Conservation (phyloP, 106 monocot genomes). For the Posidonia australis region DNA sequence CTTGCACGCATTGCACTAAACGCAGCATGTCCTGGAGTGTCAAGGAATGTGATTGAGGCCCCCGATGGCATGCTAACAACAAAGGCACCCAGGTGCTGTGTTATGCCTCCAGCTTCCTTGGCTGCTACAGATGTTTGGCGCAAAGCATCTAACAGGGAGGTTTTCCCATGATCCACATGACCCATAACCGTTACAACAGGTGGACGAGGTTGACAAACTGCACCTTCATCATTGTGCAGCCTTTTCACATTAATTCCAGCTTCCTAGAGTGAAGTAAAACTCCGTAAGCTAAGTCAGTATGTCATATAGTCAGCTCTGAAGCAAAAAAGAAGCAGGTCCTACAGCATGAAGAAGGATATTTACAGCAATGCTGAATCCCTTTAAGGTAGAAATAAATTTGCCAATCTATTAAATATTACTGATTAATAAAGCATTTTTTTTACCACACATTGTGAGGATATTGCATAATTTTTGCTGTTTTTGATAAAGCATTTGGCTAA, state of each 20-base stretch:
- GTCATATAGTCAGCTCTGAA: too few relatives aligned
- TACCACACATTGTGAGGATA: too few relatives aligned
- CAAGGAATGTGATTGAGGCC: constrained; percentile 85
- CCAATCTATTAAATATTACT: too few relatives aligned
- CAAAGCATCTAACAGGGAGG: constrained; percentile 82
- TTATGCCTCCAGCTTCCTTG: constrained; percentile 94
- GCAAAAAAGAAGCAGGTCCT: too few relatives aligned
- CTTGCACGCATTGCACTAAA: constrained; percentile 97
- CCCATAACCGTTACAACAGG: constrained; percentile 98
- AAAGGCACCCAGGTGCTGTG: constrained; percentile 93
- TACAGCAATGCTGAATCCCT: not conserved
- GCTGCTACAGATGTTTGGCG: constrained; percentile 89
- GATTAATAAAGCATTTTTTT: too few relatives aligned
- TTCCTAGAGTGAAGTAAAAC: constrained; percentile 40
- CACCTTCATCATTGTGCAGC: constrained; percentile 56
- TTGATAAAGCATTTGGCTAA: too few relatives aligned
- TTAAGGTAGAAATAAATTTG: not conserved
- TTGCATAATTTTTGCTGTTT: too few relatives aligned
- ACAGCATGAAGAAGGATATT: too few relatives aligned
- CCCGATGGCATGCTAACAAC: constrained; percentile 84
- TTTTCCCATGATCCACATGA: constrained; percentile 98
- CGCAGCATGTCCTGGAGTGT: constrained; percentile 96
- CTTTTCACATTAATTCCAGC: constrained; percentile 72
- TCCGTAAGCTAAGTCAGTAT: too few relatives aligned
- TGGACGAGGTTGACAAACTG: constrained; percentile 49